phyloP scores from a whole-genome alignment of 352 stramenopile species.

The Phytophthora macrochlamydospora region DNA sequence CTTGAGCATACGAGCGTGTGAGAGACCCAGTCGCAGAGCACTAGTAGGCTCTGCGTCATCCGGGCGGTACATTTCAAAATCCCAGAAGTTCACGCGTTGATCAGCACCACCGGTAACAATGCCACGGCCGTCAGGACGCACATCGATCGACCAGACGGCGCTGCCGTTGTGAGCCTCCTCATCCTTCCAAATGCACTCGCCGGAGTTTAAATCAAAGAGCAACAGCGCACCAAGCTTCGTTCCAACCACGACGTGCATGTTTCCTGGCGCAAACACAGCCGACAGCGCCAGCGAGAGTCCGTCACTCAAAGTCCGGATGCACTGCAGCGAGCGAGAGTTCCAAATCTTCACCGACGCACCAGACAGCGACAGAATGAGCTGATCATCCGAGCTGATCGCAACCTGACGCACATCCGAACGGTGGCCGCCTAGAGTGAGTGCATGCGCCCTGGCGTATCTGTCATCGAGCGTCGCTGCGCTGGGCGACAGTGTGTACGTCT shows the following conservation, averaged over 20 bases:
- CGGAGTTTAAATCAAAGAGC: slow-evolving; percentile 95
- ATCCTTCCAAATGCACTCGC: slow-evolving; percentile 92
- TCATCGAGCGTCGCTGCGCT: slow-evolving; percentile 64
- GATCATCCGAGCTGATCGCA: slow-evolving; percentile 87
- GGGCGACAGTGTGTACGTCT: slow-evolving; percentile 84
- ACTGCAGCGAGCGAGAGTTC: slow-evolving; percentile 91
- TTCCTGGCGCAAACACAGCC: slow-evolving; percentile 95
- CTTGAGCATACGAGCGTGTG: slow-evolving; percentile 96
- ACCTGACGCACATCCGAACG: slow-evolving; percentile 92
- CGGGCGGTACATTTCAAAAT: slow-evolving; percentile 92
- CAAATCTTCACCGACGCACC: slow-evolving; percentile 92
- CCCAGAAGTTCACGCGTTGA: slow-evolving; percentile 99
- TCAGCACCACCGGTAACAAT: slow-evolving; percentile 97
- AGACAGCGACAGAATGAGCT: slow-evolving; percentile 90
- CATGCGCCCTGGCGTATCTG: slow-evolving; percentile 67
- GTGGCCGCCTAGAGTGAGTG: slow-evolving; percentile 86
- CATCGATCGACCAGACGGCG: slow-evolving; percentile 97
- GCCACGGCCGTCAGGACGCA: slow-evolving; percentile 90
- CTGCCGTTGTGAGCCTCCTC: slow-evolving; percentile 91
- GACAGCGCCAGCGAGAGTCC: slow-evolving; percentile 91
- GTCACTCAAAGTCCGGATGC: slow-evolving; percentile 88
- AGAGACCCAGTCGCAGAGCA: slow-evolving; percentile 90
- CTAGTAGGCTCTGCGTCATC: slow-evolving; percentile 43
- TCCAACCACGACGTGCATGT: slow-evolving; percentile 97
- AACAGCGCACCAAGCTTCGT: slow-evolving; percentile 96